Evolutionary conservation across 176 grass and related monocot species (phyloP), one percentile per base, ranked within the genome.

Genomic region (Paspalum vaginatum): DNA sequence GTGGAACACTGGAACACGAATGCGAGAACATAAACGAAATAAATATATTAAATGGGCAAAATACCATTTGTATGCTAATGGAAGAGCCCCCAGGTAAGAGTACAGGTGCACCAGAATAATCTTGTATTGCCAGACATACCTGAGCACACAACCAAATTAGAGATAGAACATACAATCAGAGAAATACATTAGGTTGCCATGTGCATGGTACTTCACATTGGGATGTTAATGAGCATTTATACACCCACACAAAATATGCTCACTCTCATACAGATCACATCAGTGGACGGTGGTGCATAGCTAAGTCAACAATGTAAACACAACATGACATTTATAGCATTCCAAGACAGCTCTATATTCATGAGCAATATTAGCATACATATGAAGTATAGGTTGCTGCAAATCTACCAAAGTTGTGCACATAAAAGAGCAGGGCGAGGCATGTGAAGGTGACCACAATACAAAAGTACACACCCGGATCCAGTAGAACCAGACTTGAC

Each of bases 41-140:
- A 52, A 68, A 61, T 48, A 54, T 67, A 32, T 39, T 27, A 56
- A 2, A n/a, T 81, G 42, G 55, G 3, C 26, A 71, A 81, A 54
- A 82, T 99, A 99, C 96, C 96, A 95, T 88, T 73, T 87, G 79
- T 93, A 82, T 69, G 96, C 92, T 68, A 95, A 86, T 32, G 90
- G 88, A 86, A 99, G 86, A 51, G 87, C 88, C 59, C 88, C 90
- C 41, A 95, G 47, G 73, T 87, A 87, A 83, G 91, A 89, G 82
- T 95, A 99, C 57, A 99, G 75, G 88, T 99, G 96, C 54, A 99
- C 70, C 77, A 95, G 79, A 76, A 78, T 72, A 80, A 95, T 87
- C 82, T 93, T 99, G 79, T 95, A 94, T 75, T 93, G 90, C 92
- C 92, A 95, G 56, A 87, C 77, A 77, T 93, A 85, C 89, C 96